Percentiles rank a stretch among this genome's conserved stretches.
Conservation (phyloP, 306 rosid genomes). For the Macrotyloma uniflorum region DNA sequence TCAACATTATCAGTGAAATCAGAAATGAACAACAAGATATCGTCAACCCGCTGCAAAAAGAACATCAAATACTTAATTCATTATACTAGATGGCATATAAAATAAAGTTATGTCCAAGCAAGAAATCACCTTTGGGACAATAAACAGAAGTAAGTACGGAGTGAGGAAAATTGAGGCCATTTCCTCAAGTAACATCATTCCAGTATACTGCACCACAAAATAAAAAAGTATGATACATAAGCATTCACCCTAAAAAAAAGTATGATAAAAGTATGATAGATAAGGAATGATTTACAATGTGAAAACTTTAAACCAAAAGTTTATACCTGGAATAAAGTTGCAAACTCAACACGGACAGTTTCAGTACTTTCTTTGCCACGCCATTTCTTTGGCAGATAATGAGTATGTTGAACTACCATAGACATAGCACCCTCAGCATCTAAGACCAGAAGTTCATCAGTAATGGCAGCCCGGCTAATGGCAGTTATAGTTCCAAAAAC, state of each 20-base stretch:
- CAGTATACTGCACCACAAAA: constrained; percentile 75
- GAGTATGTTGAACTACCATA: constrained; percentile 89
- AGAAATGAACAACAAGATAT: constrained; percentile 79
- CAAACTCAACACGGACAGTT: constrained; percentile 66
- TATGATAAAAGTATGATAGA: too few relatives aligned
- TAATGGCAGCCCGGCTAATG: constrained; percentile 73
- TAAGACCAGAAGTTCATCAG: constrained; percentile 74
- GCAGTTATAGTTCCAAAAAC: constrained; percentile 94
- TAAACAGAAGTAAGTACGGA: constrained; percentile 80
- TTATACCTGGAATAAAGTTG: constrained; percentile 89
- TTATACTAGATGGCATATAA: neutral
- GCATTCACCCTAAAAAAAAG: too few relatives aligned
- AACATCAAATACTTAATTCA: constrained; percentile 31
- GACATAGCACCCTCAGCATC: constrained; percentile 89
- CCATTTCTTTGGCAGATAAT: constrained; percentile 97
- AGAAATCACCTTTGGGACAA: constrained; percentile 79
- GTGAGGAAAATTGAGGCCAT: constrained; percentile 96
- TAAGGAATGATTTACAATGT: too few relatives aligned
- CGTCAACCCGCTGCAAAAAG: constrained; percentile 83
- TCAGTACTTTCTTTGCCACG: constrained; percentile 84
- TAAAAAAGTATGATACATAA: too few relatives aligned
- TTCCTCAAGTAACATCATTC: constrained; percentile 98
- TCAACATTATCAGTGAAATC: constrained; percentile 83
- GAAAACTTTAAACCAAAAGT: constrained; percentile 17
- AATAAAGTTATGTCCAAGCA: constrained; percentile 12